These are phyloP conservation scores for Verticillium alfalfae DNA, from an alignment of 2,329 filamentous ascomycete species.

Conservation along the genomic window DNA sequence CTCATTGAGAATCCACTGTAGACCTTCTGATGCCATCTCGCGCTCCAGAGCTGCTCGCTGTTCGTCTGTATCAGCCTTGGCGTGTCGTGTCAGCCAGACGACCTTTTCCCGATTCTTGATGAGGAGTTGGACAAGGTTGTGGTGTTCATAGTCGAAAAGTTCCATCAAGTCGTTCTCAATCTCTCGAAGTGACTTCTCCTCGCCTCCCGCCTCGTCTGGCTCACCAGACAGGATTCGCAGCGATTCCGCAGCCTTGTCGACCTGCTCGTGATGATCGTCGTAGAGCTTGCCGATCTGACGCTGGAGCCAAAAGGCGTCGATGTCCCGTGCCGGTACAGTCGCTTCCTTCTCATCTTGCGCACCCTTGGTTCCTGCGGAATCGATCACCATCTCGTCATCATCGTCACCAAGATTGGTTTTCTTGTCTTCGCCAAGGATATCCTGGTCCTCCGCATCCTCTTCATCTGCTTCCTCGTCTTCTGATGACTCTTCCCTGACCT, in stretches of 20 bases:
- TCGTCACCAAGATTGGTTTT: conserved; percentile 53
- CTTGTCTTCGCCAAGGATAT: conserved; percentile 25
- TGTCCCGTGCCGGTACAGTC: conserved; percentile 76
- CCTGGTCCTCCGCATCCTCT: conserved; percentile 51
- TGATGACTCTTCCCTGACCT: conserved; percentile 82
- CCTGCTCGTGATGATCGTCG: conserved; percentile 84
- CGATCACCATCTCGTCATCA: conserved; percentile 82
- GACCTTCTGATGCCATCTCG: conserved; percentile 85
- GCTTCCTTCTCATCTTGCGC: conserved; percentile 44
- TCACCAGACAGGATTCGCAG: conserved; percentile 77
- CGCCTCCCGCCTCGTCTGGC: conserved; percentile 63
- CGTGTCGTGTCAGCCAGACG: conserved; percentile 88
- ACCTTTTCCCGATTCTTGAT: conserved; percentile 91
- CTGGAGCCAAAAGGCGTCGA: conserved; percentile 97
- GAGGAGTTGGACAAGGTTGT: conserved; percentile 84
- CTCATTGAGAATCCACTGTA: conserved; percentile 83
- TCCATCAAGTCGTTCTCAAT: conserved; percentile 99
- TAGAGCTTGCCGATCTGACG: conserved; percentile 86
- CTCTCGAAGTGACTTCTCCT: conserved; percentile 81
- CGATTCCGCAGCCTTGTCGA: conserved; percentile 84
- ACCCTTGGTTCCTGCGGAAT: conserved; percentile 51
- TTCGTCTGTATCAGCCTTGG: conserved; percentile 73
- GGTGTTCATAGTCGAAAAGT: conserved; percentile 94
- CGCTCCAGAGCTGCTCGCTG: conserved; percentile 74
- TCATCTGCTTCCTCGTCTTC: conserved; percentile 70